Evolutionary conservation across 495 filamentous ascomycete genomes (phyloP).

Genomic region (Neurospora sp.): DNA sequence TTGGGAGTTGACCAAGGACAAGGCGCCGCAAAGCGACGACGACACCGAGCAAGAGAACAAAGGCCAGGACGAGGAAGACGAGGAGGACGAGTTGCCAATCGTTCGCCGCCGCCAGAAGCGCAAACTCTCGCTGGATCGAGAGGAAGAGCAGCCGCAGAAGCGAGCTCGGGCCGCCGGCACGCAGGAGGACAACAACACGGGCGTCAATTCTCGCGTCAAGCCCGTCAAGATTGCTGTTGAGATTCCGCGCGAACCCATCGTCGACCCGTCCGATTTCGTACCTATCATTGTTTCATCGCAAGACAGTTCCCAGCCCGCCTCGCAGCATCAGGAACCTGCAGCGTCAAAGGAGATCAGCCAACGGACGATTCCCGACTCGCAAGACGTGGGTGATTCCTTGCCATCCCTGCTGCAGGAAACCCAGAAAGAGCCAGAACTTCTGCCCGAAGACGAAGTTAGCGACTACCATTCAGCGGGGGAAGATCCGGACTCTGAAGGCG

Average conservation of each 20-base stretch:
- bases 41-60: not conserved
- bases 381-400: slow-evolving; percentile 9
- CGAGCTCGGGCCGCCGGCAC: not conserved
- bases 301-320: not conserved
- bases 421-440: not conserved
- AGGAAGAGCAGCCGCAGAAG: not conserved
- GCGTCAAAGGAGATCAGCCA: slow-evolving; percentile 3
- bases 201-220: not conserved
- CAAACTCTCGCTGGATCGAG: not conserved
- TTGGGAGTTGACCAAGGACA: slow-evolving; percentile 20
- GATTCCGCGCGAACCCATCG: slow-evolving; percentile 1
- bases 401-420: slow-evolving; percentile 1
- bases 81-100: not conserved
- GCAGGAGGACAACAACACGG: not conserved
- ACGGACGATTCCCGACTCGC: slow-evolving; percentile 23
- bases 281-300: not conserved
- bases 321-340: not conserved
- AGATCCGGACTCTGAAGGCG: not conserved
- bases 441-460: not conserved
- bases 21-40: slow-evolving; percentile 5
- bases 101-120: not conserved
- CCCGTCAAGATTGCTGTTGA: slow-evolving; percentile 7
- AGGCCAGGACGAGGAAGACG: not conserved
- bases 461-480: not conserved
- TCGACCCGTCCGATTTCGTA: slow-evolving; percentile 12